A percentile compares a stretch with the other conserved stretches of the same genome.
phyloP scores from a whole-genome alignment of 2,329 filamentous ascomycete species.

The Pyricularia pennisetigena region DNA sequence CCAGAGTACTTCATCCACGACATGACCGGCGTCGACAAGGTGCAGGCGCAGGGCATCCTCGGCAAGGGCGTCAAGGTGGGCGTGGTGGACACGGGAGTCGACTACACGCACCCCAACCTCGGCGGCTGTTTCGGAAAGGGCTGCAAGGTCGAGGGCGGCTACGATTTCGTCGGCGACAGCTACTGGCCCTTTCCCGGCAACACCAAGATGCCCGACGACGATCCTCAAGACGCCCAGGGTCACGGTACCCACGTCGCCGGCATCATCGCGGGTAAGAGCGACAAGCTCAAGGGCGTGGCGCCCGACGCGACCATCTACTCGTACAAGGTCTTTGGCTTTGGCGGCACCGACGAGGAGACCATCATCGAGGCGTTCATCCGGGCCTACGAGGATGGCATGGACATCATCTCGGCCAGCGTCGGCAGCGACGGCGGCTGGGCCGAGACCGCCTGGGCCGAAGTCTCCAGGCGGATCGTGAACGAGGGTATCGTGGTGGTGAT shows the following conservation, averaged over 20 bases:
- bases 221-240: constrained; percentile 13
- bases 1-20: constrained; percentile 9
- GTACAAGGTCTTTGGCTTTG: constrained; percentile 15
- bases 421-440: constrained; percentile 1
- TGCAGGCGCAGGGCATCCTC: constrained; percentile 10
- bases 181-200: neutral
- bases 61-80: constrained; percentile 11
- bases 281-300: constrained; percentile 15
- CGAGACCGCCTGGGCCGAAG: neutral
- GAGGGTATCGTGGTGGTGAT: constrained; percentile 28
- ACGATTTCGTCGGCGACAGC: constrained; percentile 14
- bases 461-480: constrained; percentile 24
- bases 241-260: constrained; percentile 18
- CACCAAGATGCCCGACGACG: constrained; percentile 10
- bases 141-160: constrained; percentile 13
- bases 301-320: constrained; percentile 13
- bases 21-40: constrained; percentile 11
- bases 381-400: constrained; percentile 24
- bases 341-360: constrained; percentile 16
- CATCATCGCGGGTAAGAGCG: constrained; percentile 15
- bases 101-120: constrained; percentile 17
- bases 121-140: constrained; percentile 14
- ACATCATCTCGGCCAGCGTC: constrained; percentile 25
- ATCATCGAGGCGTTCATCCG: constrained; percentile 24
- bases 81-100: constrained; percentile 10